Percentiles rank a stretch among this genome's conserved stretches.
These are phyloP conservation scores for Colletotrichum melonis DNA, from an alignment of 2,329 filamentous ascomycete genomes.

Conservation along the genomic window DNA sequence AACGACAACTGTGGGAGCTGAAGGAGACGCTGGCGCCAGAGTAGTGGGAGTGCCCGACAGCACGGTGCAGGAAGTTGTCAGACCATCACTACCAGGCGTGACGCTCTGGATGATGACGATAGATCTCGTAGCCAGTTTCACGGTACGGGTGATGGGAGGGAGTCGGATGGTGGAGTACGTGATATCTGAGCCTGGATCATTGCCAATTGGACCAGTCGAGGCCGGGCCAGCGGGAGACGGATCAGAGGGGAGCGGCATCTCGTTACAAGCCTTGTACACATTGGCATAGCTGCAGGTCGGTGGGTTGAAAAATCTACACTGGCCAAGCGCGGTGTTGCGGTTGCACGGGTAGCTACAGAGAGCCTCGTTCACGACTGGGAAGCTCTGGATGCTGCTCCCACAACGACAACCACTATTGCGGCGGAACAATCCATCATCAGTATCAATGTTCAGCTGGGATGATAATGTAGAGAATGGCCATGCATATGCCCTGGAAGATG, in stretches of 20 bases:
- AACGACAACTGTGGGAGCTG: background rate
- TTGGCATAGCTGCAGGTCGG: conserved; percentile 25
- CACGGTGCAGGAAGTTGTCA: background rate
- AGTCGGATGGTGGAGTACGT: conserved; percentile 22
- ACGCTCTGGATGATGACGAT: conserved; percentile 15
- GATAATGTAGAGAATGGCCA: background rate
- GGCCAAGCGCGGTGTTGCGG: conserved; percentile 2
- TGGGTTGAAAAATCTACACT: conserved; percentile 13
- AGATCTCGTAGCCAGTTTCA: conserved; percentile 20
- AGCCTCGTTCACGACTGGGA: conserved; percentile 15
- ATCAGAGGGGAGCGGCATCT: background rate
- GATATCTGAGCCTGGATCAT: background rate
- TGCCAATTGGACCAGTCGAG: background rate
- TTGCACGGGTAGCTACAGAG: conserved; percentile 27
- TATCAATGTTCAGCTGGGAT: too few species aligned
- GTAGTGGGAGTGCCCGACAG: background rate
- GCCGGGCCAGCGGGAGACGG: background rate
- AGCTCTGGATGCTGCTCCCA: conserved; percentile 17
- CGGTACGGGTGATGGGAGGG: conserved; percentile 27
- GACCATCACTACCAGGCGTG: background rate
- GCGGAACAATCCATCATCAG: background rate
- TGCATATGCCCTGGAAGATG: background rate
- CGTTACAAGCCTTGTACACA: conserved; percentile 23
- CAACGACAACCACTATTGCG: conserved; percentile 27
- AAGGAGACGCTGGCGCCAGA: background rate